Base-by-base conservation (phyloP, 306 rosid genomes). In the Clitoria ternatea region DNA sequence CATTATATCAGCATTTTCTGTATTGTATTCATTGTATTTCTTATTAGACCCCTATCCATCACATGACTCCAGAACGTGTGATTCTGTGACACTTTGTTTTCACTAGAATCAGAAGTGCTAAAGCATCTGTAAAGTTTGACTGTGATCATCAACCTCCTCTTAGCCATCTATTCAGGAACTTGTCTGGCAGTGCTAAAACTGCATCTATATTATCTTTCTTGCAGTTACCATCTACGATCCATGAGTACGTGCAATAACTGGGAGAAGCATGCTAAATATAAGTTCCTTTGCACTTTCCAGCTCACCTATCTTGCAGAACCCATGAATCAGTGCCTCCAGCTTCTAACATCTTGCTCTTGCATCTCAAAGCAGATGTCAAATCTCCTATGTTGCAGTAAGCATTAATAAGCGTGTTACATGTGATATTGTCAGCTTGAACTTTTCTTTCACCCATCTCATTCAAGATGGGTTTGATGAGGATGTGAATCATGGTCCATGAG, bases 381-480 rank as follows among this genome's bases (percentile, higher is more conserved):
- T 90, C 97, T 69, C 92, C 87, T 63, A 88, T 77, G 79, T 93
- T 90, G 85, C 88, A 85, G 74, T 93, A 93, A 37, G 97, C 88
- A 89, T 93, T 88, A 39, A 90, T 84, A 81, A 93, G 78, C 6
- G 98, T 93, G 82, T 93, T 90, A 48, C 98, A 93, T 2, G 98
- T 93, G 73, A 90, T 77, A 76, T 79, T 88, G 65, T 93, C 98
- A 9, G 96, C 89, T 60, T 82, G 85, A 66, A 93, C 70, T 53
- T 87, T 87, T 66, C 84, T 82, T 72, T 88, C 94, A 60, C 82
- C 84, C 98, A 88, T 90, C 83, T 87, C 97, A 36, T 20, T 81
- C 85, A 93, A 78, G 37, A 93, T n/a, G n/a, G n/a, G 89, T 72
- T 81, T 87, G 81, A 91, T 72, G 15, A 90, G 92, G 2, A 90